Evolutionary conservation across 2,329 filamentous ascomycete genomes (phyloP), one percentile per base, ranked within the genome.

Genomic region (Cladophialophora psammophila): DNA sequence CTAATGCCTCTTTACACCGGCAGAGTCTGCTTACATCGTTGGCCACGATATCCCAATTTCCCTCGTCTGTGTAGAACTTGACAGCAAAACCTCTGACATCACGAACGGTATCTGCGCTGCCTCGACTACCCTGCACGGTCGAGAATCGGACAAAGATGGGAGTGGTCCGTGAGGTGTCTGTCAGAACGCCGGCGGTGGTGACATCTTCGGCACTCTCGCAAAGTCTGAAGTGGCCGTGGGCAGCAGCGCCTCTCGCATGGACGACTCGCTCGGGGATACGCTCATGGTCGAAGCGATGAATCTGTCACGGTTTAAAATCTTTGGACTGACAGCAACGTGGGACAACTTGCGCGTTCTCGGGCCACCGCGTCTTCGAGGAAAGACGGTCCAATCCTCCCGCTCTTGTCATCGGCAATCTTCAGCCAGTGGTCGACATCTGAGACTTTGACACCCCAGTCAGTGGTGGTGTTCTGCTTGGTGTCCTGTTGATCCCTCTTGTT

Each of bases 41-140:
- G 38, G 89, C 89, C 2, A 91, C 88, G 35, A 91, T 82, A 69
- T 92, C 90, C 87, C 89, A 92, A 72, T 91, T 93, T 3, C 91
- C 91, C 73, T 94, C 91, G 0, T 90, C 80, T 0, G 91, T 93
- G 75, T 93, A 93, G 74, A 92, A 88, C 77, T 92, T 92, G 69
- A 92, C 79, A 0, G 91, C 91, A 70, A 94, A 95, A 1, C 92
- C 91, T 42, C 91, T 87, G 1, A 93, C 90, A 81, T 95, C 91
- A n/a, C 92, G 87, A 0, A 93, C 91, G 0, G 91, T 94, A 75
- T 95, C 92, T 5, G 91, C 90, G 60, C 89, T 91, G 12, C 91
- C 92, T 38, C 88, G 85, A 75, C 88, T 91, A 6, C 90, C 91
- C 1, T 91, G 83, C 0, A 92, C 91, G 0, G 92, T 94, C 0